Conservation (phyloP, 352 stramenopile species). For the Albugo laibachii region DNA sequence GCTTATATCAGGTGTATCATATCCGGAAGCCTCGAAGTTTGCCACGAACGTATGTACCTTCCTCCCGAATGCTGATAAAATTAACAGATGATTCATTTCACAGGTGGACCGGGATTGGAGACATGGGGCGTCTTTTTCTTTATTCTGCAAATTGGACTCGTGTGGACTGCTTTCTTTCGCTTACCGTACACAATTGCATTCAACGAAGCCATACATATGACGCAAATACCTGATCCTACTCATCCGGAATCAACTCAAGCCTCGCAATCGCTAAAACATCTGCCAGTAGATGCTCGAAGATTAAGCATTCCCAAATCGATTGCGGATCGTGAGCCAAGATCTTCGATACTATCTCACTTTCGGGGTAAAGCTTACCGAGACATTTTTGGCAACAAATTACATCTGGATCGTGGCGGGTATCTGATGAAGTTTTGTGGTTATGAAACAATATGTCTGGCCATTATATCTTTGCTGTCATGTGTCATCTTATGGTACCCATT, state of each 20-base stretch:
- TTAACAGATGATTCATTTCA: neutral
- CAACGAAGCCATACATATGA: no score
- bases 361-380: slow-evolving; percentile 27
- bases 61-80: neutral
- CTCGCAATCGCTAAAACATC: no score
- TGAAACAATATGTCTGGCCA: slow-evolving; percentile 57
- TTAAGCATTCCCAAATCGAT: slow-evolving; percentile 25
- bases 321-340: neutral
- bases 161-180: slow-evolving; percentile 72
- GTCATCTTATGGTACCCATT: slow-evolving; percentile 49
- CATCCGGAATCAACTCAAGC: no score
- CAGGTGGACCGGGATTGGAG: slow-evolving; percentile 28
- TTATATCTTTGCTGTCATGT: slow-evolving; percentile 40
- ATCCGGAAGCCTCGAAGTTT: slow-evolving; percentile 29
- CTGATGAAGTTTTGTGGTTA: slow-evolving; percentile 76
- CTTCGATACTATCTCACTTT: neutral
- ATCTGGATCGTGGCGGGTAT: slow-evolving; percentile 62
- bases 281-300: slow-evolving; percentile 11
- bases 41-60: slow-evolving; percentile 19
- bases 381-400: slow-evolving; percentile 62
- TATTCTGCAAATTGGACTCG: slow-evolving; percentile 58
- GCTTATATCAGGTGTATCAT: slow-evolving; percentile 59
- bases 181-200: slow-evolving; percentile 41
- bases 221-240: no score
- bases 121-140: slow-evolving; percentile 66